Evolutionary conservation across 1,139 yeast genomes (phyloP).

Genomic region (Taiozyma sp.): DNA sequence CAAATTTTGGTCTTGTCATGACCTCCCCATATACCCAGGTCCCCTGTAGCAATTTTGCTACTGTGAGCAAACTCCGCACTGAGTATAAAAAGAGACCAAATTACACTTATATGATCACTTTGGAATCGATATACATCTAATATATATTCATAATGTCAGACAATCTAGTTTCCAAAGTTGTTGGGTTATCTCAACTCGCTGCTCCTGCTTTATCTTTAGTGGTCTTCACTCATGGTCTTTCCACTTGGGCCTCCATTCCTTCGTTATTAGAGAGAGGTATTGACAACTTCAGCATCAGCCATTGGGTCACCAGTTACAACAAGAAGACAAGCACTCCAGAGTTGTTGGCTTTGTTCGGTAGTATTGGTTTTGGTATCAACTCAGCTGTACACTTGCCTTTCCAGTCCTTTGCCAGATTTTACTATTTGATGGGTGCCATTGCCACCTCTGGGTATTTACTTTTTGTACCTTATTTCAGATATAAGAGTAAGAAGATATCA

Average conservation of each 20-base stretch:
- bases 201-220: constrained; percentile 15
- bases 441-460: constrained; percentile 10
- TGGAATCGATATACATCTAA: no score
- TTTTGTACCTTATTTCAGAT: constrained; percentile 14
- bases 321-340: constrained; percentile 8
- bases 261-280: constrained; percentile 10
- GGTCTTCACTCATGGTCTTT: constrained; percentile 10
- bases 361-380: constrained; percentile 13
- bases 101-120: not conserved
- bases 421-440: constrained; percentile 14
- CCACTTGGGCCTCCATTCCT: constrained; percentile 15
- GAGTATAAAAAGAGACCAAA: not conserved
- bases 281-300: constrained; percentile 10
- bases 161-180: constrained; percentile 6
- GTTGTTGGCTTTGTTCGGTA: constrained; percentile 6
- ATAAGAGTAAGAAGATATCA: constrained; percentile 9
- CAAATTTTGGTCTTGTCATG: not conserved
- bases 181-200: constrained; percentile 15
- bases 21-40: not conserved
- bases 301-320: constrained; percentile 12
- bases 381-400: constrained; percentile 11
- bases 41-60: not conserved
- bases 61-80: not conserved
- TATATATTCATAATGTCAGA: not conserved
- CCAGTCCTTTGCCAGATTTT: constrained; percentile 14